Evolutionary conservation across 2,329 filamentous ascomycete genomes (phyloP).

Genomic region (Hypoxylon sp.): DNA sequence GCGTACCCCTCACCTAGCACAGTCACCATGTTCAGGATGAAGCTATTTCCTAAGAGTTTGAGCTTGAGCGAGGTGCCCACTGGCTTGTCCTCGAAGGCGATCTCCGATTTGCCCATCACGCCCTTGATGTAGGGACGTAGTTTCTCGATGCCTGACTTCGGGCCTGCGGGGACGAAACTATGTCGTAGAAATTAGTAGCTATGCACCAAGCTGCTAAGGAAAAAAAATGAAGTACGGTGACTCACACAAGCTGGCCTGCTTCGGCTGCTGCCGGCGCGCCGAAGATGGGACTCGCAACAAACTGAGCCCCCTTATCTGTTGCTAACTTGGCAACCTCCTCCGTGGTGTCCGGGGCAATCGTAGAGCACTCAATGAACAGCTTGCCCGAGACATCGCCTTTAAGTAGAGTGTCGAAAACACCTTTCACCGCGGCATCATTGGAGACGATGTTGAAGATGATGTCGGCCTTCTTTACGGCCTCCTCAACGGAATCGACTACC

Average conservation of each 20-base stretch:
- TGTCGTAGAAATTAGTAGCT: slow-evolving; percentile 6
- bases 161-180: slow-evolving; percentile 74
- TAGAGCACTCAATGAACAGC: slow-evolving; percentile 89
- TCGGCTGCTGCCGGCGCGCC: slow-evolving; percentile 75
- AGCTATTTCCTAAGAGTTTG: slow-evolving; percentile 89
- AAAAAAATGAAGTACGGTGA: slow-evolving; percentile 10
- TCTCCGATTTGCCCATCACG: slow-evolving; percentile 74
- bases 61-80: slow-evolving; percentile 73
- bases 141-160: slow-evolving; percentile 68
- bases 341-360: slow-evolving; percentile 86
- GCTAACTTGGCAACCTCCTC: slow-evolving; percentile 73
- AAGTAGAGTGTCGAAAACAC: slow-evolving; percentile 72
- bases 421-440: slow-evolving; percentile 80
- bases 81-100: slow-evolving; percentile 59
- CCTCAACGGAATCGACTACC: slow-evolving; percentile 74
- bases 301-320: slow-evolving; percentile 74
- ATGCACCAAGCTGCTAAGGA: neutral
- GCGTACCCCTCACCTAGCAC: slow-evolving; percentile 83
- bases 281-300: slow-evolving; percentile 80
- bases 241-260: slow-evolving; percentile 70
- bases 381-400: slow-evolving; percentile 74
- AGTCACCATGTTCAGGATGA: slow-evolving; percentile 86
- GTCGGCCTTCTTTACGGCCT: slow-evolving; percentile 77
- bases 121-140: slow-evolving; percentile 76
- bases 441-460: slow-evolving; percentile 87